Evolutionary conservation across 345 rosid species (phyloP).

Genomic region (Microcos paniculata): DNA sequence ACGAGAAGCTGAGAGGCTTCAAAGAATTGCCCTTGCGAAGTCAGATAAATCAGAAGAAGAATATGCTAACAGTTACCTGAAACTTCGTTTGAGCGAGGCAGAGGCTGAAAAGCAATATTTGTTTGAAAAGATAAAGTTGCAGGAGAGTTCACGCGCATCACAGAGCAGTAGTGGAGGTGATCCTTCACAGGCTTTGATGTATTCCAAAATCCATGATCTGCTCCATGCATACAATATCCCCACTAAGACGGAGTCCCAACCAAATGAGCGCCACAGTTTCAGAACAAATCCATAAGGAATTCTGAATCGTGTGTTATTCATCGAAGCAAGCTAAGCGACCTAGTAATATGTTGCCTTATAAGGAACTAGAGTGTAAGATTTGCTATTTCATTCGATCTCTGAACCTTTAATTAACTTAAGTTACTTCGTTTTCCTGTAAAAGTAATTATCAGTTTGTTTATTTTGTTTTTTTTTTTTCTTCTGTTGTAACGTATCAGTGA

Average conservation of each 20-base stretch:
- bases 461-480: not conserved
- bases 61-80: slow-evolving; percentile 80
- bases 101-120: slow-evolving; percentile 97
- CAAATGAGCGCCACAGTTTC: slow-evolving; percentile 53
- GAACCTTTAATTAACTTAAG: not conserved
- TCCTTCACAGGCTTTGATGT: slow-evolving; percentile 65
- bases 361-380: slow-evolving; percentile 21
- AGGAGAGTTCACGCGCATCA: slow-evolving; percentile 67
- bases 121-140: slow-evolving; percentile 87
- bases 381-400: slow-evolving; percentile 21
- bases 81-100: slow-evolving; percentile 88
- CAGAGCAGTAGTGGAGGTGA: slow-evolving; percentile 60
- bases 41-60: slow-evolving; percentile 94
- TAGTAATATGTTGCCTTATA: slow-evolving; percentile 11
- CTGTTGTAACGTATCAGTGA: not conserved
- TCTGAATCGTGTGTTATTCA: not conserved
- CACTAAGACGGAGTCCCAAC: slow-evolving; percentile 49
- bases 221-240: slow-evolving; percentile 52
- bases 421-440: not conserved
- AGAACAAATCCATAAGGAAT: slow-evolving; percentile 47
- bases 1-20: slow-evolving; percentile 83
- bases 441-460: not conserved
- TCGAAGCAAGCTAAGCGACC: slow-evolving; percentile 8
- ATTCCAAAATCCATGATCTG: slow-evolving; percentile 63
- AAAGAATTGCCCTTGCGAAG: slow-evolving; percentile 86